Percentiles rank a stretch among this genome's conserved stretches.
phyloP scores from a whole-genome alignment of 805 yeast species.

The Grigorovia humatica region DNA sequence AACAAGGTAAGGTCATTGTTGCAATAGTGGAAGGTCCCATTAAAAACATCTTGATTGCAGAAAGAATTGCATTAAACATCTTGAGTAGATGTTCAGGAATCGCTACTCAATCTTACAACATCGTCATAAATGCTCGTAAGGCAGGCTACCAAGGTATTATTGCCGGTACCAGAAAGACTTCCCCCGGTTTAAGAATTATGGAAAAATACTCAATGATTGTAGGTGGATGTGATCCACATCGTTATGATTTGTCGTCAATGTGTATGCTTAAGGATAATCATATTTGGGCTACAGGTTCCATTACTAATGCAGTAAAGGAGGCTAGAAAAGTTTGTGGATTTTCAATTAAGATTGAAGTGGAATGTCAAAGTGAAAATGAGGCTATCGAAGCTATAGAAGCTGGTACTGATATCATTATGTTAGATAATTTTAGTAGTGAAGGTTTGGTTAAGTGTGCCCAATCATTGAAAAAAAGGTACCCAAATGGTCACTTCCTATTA shows the following conservation, averaged over 20 bases:
- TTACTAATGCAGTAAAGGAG: constrained; percentile 65
- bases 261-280: constrained; percentile 95
- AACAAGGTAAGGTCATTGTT: constrained; percentile 50
- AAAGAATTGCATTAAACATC: constrained; percentile 75
- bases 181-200: constrained; percentile 82
- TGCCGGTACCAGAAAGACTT: constrained; percentile 96
- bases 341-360: constrained; percentile 84
- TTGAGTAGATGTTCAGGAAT: constrained; percentile 79
- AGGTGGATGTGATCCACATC: constrained; percentile 89
- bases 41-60: constrained; percentile 68
- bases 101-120: constrained; percentile 59
- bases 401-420: constrained; percentile 93
- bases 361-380: constrained; percentile 73
- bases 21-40: constrained; percentile 78
- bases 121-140: constrained; percentile 51
- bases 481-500: constrained; percentile 44
- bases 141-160: constrained; percentile 71
- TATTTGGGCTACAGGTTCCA: constrained; percentile 86
- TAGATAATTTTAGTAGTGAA: constrained; percentile 72
- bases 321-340: constrained; percentile 84
- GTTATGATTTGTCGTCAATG: constrained; percentile 88
- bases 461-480: constrained; percentile 49
- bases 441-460: constrained; percentile 56
- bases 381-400: constrained; percentile 90
- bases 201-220: constrained; percentile 93